A percentile compares a stretch with the other conserved stretches of the same genome.
phyloP scores from a whole-genome alignment of 2,329 filamentous ascomycete species.

The Amesomyces nigricolor region DNA sequence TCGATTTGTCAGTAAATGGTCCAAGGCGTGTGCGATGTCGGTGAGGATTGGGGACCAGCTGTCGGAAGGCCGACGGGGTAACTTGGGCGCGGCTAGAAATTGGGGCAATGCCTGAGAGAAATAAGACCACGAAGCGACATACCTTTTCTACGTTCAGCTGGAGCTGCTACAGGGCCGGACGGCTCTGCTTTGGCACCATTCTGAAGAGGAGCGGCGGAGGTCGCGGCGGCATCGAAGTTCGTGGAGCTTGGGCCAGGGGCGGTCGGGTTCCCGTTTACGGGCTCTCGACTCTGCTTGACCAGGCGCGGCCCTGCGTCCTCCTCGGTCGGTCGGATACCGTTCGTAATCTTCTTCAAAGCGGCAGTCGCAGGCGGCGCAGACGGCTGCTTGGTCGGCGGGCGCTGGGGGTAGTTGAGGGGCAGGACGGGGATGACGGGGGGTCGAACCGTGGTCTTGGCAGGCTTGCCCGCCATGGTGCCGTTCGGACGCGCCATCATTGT shows the following conservation, averaged over 20 bases:
- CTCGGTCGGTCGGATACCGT: not conserved
- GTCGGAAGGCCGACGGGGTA: not conserved
- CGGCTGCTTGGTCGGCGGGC: slow-evolving; percentile 16
- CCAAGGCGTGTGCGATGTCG: not conserved
- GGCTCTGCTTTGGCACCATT: not conserved
- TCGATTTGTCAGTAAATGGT: slow-evolving; percentile 11
- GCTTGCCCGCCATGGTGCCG: slow-evolving; percentile 19
- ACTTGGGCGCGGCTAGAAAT: not conserved
- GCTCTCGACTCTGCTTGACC: slow-evolving; percentile 2
- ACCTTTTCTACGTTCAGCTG: slow-evolving; percentile 15
- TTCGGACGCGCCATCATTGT: slow-evolving; percentile 24
- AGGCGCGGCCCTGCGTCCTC: slow-evolving; percentile 1
- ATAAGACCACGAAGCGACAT: not conserved
- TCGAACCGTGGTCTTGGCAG: slow-evolving; percentile 19
- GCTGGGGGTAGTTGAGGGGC: slow-evolving; percentile 26
- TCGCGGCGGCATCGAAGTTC: not conserved
- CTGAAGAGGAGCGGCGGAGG: slow-evolving; percentile 10
- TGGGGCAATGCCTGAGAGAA: not conserved
- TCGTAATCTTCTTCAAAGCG: slow-evolving; percentile 7
- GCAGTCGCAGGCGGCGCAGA: slow-evolving; percentile 8
- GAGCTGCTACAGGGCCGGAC: not conserved
- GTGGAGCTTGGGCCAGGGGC: slow-evolving; percentile 2
- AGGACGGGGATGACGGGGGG: slow-evolving; percentile 25
- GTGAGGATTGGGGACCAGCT: not conserved
- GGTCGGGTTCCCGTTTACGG: not conserved